A percentile compares a stretch with the other conserved stretches of the same genome.
Evolutionary conservation across 2,329 filamentous ascomycete species (phyloP).

Genomic region (Claviceps capensis): DNA sequence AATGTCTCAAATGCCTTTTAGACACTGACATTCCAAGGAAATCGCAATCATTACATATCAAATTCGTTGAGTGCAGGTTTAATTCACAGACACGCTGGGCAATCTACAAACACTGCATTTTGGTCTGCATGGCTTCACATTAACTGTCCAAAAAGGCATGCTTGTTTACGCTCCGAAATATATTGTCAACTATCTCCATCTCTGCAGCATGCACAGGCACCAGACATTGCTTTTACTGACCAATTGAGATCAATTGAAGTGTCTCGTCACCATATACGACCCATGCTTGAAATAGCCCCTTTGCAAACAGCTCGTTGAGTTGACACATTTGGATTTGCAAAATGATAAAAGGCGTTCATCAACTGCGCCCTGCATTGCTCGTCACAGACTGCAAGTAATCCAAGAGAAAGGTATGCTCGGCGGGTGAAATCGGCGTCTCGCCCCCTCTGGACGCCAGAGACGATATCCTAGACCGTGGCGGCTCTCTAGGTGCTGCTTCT

Average conservation of each 20-base stretch:
- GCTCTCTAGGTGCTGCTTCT: conserved; percentile 4
- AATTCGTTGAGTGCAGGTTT: no score
- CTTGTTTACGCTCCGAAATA: no score
- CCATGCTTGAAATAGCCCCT: background rate
- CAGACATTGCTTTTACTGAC: no score
- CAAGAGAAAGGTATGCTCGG: conserved; percentile 63
- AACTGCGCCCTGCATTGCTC: conserved; percentile 22
- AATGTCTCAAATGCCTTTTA: background rate
- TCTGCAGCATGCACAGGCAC: no score
- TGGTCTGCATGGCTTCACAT: no score
- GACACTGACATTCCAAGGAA: background rate
- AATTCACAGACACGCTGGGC: no score
- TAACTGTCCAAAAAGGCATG: no score
- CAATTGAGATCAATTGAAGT: no score
- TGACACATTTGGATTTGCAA: background rate
- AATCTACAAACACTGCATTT: no score
- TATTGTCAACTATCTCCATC: no score
- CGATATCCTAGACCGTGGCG: conserved; percentile 23
- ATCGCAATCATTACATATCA: no score
- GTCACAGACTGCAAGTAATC: conserved; percentile 53
- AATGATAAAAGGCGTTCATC: background rate
- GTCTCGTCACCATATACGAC: no score
- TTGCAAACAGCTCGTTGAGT: background rate
- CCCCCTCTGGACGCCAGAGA: conserved; percentile 30
- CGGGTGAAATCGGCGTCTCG: conserved; percentile 47